Percentiles rank a stretch among this genome's conserved stretches.
phyloP scores from a whole-genome alignment of 768 basidiomycete species.

The Myochromella boudieri region DNA sequence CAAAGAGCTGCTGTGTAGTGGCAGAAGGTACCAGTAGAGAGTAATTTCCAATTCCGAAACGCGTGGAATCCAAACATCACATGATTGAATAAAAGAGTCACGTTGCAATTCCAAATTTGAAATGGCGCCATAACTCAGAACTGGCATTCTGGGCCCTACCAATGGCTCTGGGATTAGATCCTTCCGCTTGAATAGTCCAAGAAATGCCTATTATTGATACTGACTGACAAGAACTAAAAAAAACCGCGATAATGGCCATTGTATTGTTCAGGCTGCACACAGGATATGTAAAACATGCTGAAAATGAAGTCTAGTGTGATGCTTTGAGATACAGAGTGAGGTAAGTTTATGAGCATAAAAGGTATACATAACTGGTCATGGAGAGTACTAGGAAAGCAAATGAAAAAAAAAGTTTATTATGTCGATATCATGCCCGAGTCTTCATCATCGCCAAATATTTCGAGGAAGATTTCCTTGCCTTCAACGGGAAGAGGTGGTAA shows the following conservation, averaged over 20 bases:
- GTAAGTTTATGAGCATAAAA: constrained; percentile 5
- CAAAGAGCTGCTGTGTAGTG: too few species aligned
- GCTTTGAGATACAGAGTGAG: constrained; percentile 15
- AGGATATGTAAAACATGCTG: constrained; percentile 1
- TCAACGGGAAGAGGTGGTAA: constrained; percentile 67
- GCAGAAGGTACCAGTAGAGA: too few species aligned
- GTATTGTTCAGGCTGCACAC: constrained; percentile 10
- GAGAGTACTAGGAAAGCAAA: constrained; percentile 9
- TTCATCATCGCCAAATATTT: constrained; percentile 66
- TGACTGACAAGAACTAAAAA: too few species aligned
- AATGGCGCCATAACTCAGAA: too few species aligned
- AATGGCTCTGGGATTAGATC: too few species aligned
- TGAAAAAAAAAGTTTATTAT: constrained; percentile 26
- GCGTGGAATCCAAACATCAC: constrained; percentile 1
- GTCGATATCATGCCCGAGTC: constrained; percentile 80
- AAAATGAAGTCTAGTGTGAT: constrained; percentile 16
- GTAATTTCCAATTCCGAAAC: too few species aligned
- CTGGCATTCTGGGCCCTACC: too few species aligned
- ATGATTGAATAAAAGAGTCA: constrained; percentile 6
- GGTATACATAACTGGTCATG: constrained; percentile 16
- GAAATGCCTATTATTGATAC: too few species aligned
- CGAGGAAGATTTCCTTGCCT: constrained; percentile 78
- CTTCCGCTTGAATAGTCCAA: too few species aligned
- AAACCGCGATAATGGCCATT: too few species aligned
- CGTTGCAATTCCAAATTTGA: too few species aligned